Percentiles rank a stretch among this genome's conserved stretches.
These are phyloP conservation scores for Diutina mesorugosa DNA, from an alignment of 1,139 yeast genomes.

Conservation along the genomic window DNA sequence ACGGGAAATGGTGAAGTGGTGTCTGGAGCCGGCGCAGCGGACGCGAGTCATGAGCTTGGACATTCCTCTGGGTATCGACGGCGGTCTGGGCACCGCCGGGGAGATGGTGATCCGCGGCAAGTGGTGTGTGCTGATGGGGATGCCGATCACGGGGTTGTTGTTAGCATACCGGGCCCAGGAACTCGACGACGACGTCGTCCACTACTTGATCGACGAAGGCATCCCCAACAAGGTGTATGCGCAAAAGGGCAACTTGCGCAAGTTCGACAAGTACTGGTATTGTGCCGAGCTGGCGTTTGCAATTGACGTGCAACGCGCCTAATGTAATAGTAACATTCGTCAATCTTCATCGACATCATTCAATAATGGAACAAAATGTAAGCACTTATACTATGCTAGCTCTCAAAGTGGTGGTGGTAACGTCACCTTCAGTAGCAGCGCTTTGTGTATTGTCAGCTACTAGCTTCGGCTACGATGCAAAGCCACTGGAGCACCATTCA, in stretches of 20 bases:
- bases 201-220: conserved; percentile 64
- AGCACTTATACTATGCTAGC: not conserved
- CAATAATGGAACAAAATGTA: not conserved
- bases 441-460: no score
- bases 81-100: conserved; percentile 58
- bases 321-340: not conserved
- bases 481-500: no score
- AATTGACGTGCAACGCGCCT: not conserved
- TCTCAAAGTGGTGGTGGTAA: no score
- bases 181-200: conserved; percentile 25
- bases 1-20: conserved; percentile 43
- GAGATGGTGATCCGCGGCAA: conserved; percentile 20
- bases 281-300: conserved; percentile 16
- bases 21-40: conserved; percentile 37
- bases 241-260: conserved; percentile 26
- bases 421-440: no score
- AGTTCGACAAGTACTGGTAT: conserved; percentile 33
- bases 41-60: conserved; percentile 58
- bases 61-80: conserved; percentile 75
- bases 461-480: no score
- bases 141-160: conserved; percentile 57
- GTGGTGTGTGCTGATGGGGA: conserved; percentile 59
- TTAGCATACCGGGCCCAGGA: conserved; percentile 34
- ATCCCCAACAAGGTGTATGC: conserved; percentile 41
- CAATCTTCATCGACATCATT: not conserved